These are phyloP conservation scores for Nymphaea colorata DNA, from an alignment of 164 flowering plant species.

Conservation along the genomic window DNA sequence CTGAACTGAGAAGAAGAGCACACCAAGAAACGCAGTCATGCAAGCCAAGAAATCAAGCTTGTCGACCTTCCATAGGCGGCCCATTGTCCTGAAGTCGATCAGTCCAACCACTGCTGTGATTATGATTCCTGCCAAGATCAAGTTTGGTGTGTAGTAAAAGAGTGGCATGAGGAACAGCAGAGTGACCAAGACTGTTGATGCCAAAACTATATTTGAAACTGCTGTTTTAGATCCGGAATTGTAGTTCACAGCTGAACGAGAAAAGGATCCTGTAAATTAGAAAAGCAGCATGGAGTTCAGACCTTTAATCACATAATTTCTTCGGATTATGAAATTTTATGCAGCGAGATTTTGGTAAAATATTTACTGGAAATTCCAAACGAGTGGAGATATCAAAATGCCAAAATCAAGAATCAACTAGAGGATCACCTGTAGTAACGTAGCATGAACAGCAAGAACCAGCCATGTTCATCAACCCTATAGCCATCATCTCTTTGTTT, in stretches of 20 bases:
- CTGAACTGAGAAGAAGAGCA: conserved; percentile 25
- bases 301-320: no score
- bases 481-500: conserved; percentile 78
- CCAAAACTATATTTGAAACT: conserved; percentile 29
- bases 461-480: conserved; percentile 65
- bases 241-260: conserved; percentile 33
- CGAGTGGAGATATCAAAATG: no score
- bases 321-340: no score
- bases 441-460: conserved; percentile 79
- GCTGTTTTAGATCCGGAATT: conserved; percentile 27
- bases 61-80: conserved; percentile 24
- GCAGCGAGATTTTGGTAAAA: no score
- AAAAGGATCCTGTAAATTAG: conserved; percentile 23
- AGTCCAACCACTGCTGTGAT: conserved; percentile 28
- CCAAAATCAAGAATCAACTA: no score
- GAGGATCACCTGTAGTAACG: conserved; percentile 48
- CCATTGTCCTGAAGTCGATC: conserved; percentile 17
- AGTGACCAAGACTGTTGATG: conserved; percentile 21
- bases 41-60: conserved; percentile 31
- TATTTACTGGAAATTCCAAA: no score
- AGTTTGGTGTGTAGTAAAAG: conserved; percentile 23
- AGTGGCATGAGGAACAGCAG: conserved; percentile 27
- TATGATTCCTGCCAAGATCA: conserved; percentile 22
- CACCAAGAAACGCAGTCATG: conserved; percentile 24
- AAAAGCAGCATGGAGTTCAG: no score